A percentile compares a stretch with the other conserved stretches of the same genome.
Evolutionary conservation across 2,329 filamentous ascomycete species (phyloP).

Genomic region (Botrytis fragariae): DNA sequence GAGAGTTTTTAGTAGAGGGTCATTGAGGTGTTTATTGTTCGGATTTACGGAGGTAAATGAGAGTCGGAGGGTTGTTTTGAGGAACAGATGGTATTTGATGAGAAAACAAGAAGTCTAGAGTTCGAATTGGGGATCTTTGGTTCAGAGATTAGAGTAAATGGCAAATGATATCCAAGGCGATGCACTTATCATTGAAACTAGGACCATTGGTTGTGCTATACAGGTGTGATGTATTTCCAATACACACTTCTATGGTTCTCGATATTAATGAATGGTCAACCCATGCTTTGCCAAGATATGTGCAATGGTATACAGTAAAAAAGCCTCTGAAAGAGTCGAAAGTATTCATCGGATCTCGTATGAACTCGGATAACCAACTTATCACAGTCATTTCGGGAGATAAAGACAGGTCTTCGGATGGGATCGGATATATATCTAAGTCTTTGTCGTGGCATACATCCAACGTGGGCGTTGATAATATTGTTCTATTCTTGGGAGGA

Average conservation of each 20-base stretch:
- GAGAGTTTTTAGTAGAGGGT: not conserved
- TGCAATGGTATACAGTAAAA: not conserved
- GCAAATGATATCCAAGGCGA: not conserved
- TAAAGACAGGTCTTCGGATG: not conserved
- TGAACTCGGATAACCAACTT: too few relatives aligned
- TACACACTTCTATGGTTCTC: not conserved
- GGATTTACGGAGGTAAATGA: not conserved
- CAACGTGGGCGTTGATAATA: not conserved
- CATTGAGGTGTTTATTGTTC: not conserved
- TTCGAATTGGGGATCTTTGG: rapidly evolving
- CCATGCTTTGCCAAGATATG: not conserved
- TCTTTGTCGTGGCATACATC: not conserved
- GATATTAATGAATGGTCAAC: not conserved
- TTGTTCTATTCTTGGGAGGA: not conserved
- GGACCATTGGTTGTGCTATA: not conserved
- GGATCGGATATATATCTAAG: not conserved
- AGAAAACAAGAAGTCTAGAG: rapidly evolving
- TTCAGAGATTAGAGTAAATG: not conserved
- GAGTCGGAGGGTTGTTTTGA: rapidly evolving
- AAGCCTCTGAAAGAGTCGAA: rapidly evolving
- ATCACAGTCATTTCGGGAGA: too few relatives aligned
- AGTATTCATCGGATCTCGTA: too few relatives aligned
- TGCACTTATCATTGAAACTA: not conserved
- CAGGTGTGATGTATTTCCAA: not conserved
- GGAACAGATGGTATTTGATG: not conserved